Evolutionary conservation across 139 green algal genomes (phyloP), one percentile per base, ranked within the genome.

Genomic region (Pycnococcus provasolii): DNA sequence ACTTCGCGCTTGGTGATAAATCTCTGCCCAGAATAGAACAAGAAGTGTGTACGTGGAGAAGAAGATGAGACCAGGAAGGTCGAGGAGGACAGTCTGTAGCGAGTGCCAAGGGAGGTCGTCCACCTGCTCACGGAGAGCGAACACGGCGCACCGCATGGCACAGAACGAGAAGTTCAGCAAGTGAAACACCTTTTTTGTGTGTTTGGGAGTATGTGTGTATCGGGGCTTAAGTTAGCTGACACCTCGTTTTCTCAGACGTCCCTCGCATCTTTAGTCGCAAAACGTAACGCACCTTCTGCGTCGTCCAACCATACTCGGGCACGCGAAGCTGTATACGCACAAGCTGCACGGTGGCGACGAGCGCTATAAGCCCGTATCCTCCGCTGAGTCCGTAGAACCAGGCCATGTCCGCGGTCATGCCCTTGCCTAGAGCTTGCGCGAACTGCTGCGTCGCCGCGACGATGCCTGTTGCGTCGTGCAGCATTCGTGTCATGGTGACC

Each of bases 11-110:
- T 99, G 92, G 66, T 96, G 89, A 73, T 96, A 99, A 51, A 99
- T 99, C 74, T 99, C 92, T 9, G 91, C 91, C 90, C 90, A 99
- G 66, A 99, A 99, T 26, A 98, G 84, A 48, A 98, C 87, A 47
- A 98, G 82, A 53, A 97, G 80, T 0, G 91, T 97, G 85, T 96
- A 98, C 4, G 92, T 97, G 15, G 87, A 92, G 79, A 97, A 97
- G 79, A 96, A 98, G 37, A 98, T 77, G 58, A 97, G 80, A 46
- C 91, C 89, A 80, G 87, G 65, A 42, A 78, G 46, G 74, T 97
- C 92, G 4, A 96, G 78, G 4, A 96, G 78, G 46, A 95, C 65
- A 0, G 84, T 68, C 52, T 79, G 77, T 3, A 83, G 41, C 39
- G 87, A 67, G 2, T 65, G 42, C 4, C 74, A 70, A 26, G 84